Conservation (phyloP, 305 asterid genomes). For the Fraxinus velutina region DNA sequence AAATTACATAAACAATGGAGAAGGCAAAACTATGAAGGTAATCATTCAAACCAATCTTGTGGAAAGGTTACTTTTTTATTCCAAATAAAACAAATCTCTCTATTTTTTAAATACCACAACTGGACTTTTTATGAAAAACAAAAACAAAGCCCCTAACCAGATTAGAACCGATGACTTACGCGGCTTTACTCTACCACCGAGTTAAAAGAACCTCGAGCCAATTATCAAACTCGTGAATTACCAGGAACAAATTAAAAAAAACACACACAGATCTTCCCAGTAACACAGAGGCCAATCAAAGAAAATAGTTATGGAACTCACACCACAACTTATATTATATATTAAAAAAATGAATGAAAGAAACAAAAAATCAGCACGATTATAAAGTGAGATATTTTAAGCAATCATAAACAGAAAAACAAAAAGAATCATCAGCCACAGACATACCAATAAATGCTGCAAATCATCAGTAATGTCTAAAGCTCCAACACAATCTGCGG, state of each 20-base stretch:
- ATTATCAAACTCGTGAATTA: neutral
- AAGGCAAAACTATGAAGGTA: neutral
- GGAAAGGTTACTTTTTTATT: neutral
- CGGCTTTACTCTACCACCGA: neutral
- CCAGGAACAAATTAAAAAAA: neutral
- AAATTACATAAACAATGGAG: neutral
- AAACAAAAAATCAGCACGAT: neutral
- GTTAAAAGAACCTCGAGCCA: neutral
- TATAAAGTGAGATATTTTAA: neutral
- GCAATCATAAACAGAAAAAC: slow-evolving; percentile 14
- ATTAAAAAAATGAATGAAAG: neutral
- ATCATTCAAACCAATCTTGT: neutral
- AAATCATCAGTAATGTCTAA: slow-evolving; percentile 86
- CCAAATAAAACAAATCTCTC: neutral
- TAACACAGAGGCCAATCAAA: neutral
- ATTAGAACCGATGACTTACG: neutral
- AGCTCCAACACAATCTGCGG: slow-evolving; percentile 99
- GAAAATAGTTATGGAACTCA: neutral
- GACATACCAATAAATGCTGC: slow-evolving; percentile 83
- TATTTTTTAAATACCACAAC: slow-evolving; percentile 5
- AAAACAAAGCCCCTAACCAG: neutral
- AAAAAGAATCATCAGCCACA: slow-evolving; percentile 15
- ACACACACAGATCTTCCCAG: neutral
- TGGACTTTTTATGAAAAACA: neutral
- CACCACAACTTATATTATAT: neutral